Evolutionary conservation across 495 filamentous ascomycete species (phyloP).

Genomic region (Neurospora sp.): DNA sequence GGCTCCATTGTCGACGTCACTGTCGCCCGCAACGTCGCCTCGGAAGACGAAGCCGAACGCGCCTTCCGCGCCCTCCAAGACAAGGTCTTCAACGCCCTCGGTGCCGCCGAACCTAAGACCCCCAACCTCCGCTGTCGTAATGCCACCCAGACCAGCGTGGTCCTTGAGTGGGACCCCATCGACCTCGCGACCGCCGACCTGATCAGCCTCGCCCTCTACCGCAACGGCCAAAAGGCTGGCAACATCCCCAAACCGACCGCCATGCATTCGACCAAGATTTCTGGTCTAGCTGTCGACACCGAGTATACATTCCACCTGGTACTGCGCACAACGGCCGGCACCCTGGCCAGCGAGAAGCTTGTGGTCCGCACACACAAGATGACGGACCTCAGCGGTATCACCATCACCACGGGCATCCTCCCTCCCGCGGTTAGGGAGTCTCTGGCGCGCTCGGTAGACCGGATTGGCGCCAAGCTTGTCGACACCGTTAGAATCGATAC

Average conservation of each 20-base stretch:
- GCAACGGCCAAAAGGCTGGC: constrained; percentile 92
- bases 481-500: constrained; percentile 93
- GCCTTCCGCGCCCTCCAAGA: constrained; percentile 78
- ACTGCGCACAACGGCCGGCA: constrained; percentile 83
- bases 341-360: constrained; percentile 71
- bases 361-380: constrained; percentile 92
- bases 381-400: constrained; percentile 95
- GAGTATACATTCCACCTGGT: constrained; percentile 94
- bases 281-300: constrained; percentile 87
- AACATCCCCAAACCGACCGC: constrained; percentile 78
- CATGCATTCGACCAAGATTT: constrained; percentile 91
- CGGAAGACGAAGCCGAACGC: constrained; percentile 61
- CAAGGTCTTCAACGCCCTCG: constrained; percentile 77
- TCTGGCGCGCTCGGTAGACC: constrained; percentile 62
- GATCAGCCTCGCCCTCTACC: constrained; percentile 77
- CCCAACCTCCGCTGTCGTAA: constrained; percentile 86
- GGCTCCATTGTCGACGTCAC: constrained; percentile 98
- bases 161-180: constrained; percentile 97
- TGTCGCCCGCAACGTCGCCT: constrained; percentile 73
- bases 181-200: constrained; percentile 84
- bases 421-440: constrained; percentile 64
- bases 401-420: constrained; percentile 83
- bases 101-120: constrained; percentile 62
- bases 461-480: constrained; percentile 86
- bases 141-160: constrained; percentile 91